Conservation (phyloP, 192 early-diverging fungal genomes). For the Chytriomyces sp. region DNA sequence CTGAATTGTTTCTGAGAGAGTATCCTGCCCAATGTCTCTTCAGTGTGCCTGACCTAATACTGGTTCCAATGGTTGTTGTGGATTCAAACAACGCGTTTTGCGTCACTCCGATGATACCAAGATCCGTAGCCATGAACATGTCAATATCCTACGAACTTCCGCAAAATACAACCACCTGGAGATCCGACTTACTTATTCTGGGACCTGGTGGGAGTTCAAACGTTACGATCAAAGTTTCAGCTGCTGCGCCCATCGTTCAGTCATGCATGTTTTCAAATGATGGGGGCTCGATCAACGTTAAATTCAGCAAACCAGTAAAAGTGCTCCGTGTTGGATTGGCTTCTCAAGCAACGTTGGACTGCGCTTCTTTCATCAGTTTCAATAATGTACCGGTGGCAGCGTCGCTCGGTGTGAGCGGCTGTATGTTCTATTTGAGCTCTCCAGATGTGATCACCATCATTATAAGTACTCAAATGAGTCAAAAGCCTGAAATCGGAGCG, state of each 20-base stretch:
- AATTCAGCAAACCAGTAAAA: background rate
- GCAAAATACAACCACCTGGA: background rate
- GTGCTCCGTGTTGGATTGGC: background rate
- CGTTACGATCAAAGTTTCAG: background rate
- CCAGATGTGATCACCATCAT: background rate
- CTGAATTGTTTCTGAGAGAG: background rate
- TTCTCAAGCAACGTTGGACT: background rate
- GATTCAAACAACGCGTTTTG: background rate
- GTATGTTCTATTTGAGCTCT: background rate
- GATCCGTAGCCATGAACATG: background rate
- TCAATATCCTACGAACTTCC: conserved; percentile 13
- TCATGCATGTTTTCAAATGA: conserved; percentile 12
- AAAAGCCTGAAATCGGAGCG: conserved; percentile 1
- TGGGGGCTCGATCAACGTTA: conserved; percentile 3
- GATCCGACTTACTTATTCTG: conserved; percentile 14
- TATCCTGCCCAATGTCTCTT: conserved; percentile 14
- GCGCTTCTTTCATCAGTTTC: background rate
- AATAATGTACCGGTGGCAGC: background rate
- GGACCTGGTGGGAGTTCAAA: background rate
- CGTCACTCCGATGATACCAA: background rate
- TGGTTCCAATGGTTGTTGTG: background rate
- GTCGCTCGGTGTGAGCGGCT: background rate
- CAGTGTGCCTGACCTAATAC: background rate
- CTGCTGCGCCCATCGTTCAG: background rate
- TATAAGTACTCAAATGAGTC: background rate